Percentiles rank a stretch among this genome's conserved stretches.
These are phyloP conservation scores for Neurospora crassa DNA, from an alignment of 2,329 filamentous ascomycete genomes.

Conservation along the genomic window DNA sequence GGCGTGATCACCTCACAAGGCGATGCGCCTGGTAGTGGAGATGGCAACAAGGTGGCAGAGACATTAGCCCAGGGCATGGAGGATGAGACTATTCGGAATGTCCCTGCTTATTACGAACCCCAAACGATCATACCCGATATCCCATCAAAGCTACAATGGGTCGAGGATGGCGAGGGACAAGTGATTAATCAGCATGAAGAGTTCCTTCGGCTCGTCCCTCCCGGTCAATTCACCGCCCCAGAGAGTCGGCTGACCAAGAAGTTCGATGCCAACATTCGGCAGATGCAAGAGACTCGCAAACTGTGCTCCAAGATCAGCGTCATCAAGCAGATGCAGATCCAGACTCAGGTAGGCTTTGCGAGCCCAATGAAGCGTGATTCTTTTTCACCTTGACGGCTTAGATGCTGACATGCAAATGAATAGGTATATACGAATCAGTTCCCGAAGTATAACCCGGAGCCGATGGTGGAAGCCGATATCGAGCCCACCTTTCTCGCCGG, in stretches of 20 bases:
- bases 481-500: slow-evolving; percentile 85
- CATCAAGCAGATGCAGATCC: slow-evolving; percentile 99
- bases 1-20: slow-evolving; percentile 29
- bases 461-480: slow-evolving; percentile 79
- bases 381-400: not conserved
- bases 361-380: not conserved
- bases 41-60: slow-evolving; percentile 46
- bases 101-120: slow-evolving; percentile 92
- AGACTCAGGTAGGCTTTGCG: slow-evolving; percentile 64
- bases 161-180: slow-evolving; percentile 80
- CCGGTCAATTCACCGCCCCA: slow-evolving; percentile 66
- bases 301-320: slow-evolving; percentile 93
- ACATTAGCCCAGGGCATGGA: slow-evolving; percentile 94
- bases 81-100: slow-evolving; percentile 69
- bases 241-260: slow-evolving; percentile 65
- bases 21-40: slow-evolving; percentile 40
- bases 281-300: slow-evolving; percentile 95
- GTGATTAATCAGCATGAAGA: slow-evolving; percentile 84
- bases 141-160: slow-evolving; percentile 68
- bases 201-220: slow-evolving; percentile 66
- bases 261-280: slow-evolving; percentile 82
- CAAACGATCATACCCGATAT: slow-evolving; percentile 81
- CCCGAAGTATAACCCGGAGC: slow-evolving; percentile 85
- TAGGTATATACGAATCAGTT: slow-evolving; percentile 97
- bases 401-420: slow-evolving; percentile 17